Evolutionary conservation across 805 yeast species (phyloP), one percentile per base, ranked within the genome.

Genomic region (Nakazawaea anatomiae): DNA sequence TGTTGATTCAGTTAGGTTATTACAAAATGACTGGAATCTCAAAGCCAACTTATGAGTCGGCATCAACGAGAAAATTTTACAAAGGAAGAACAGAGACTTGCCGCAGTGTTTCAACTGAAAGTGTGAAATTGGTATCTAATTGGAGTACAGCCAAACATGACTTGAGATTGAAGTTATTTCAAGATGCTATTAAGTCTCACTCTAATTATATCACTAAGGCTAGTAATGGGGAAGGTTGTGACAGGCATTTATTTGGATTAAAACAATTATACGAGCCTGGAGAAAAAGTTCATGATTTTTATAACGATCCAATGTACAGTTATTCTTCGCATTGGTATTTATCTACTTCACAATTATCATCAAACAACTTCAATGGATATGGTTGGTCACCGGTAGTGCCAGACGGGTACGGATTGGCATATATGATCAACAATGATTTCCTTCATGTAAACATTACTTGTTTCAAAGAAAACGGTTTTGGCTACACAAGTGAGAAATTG

Each of bases 371-470:
- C 70, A 89, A 89, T 65, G 91, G 95, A 43, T 92, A 91, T 76
- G 99, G 99, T 35, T 92, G 90, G 89, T 81, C 96, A 18, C 96
- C 95, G 67, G 98, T 94, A 46, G 83, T 87, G 59, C 96, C 91
- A 63, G 88, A 85, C 54, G 99, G 99, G 7, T 83, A 87, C 61
- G 99, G 98, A 6, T 76, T 89, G 55, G 97, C 96, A 7, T 92
- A 92, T 73, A 89, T 90, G 89, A 76, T 92, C 62, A 90, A 88
- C 74, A 80, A 80, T 53, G 86, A 91, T 59, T 85, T 87, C 82
- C 62, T 90, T 57, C 92, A 90, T 65, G 82, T 94, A 62, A 92
- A 91, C 69, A 83, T 92, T 55, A 84, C 90, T 45, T 79, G 83
- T 55, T 85, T 82, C 73, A 82, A 78, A 68, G 79, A 81, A 42